Evolutionary conservation across 2,329 filamentous ascomycete species (phyloP), one percentile per base, ranked within the genome.

Genomic region (Sclerotinia trifoliorum): DNA sequence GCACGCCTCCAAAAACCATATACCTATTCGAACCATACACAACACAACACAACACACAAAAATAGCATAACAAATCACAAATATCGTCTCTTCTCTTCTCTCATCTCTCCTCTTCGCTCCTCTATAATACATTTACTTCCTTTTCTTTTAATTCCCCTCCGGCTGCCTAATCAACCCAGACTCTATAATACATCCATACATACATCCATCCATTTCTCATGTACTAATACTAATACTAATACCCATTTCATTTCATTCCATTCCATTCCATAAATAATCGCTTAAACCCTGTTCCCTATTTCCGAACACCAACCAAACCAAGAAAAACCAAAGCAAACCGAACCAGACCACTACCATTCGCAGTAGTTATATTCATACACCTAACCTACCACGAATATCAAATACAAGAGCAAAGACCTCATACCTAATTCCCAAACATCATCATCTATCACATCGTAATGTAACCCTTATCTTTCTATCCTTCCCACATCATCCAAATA

Each of bases 361-460:
- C 35, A 42, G 35, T 58, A 26, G n/a, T 44, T 46, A 29, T 44
- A 42, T 17, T 19, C 21, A 17, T 24, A 39, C 3, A 10, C 44
- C 5, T 5, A 29, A 5, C 44, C 32, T 49, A 24, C 44, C 42
- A 13, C 58, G n/a, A 61, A 19, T 49, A 61, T 49, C 21, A 49
- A 62, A 62, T 26, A 51, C 60, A 62, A 62, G 29, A 49, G 35
- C 26, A 2, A n/a, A 35, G n/a, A 55, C 5, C 54, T n/a, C 19
- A 39, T 56, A 21, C 32, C 11, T 39, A 35, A n/a, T 35, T n/a
- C 35, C 26, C 39, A 29, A 55, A 10, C 32, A 54, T 46, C 24
- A 46, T 46, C 65, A 46, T 67, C 57, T 67, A 67, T 55, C 21
- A 42, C 46, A 54, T 48, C 39, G 39, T 48, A 19, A 55, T 26